Conservation (phyloP, 1,284 basidiomycete species). For the Butyriboletus regius region DNA sequence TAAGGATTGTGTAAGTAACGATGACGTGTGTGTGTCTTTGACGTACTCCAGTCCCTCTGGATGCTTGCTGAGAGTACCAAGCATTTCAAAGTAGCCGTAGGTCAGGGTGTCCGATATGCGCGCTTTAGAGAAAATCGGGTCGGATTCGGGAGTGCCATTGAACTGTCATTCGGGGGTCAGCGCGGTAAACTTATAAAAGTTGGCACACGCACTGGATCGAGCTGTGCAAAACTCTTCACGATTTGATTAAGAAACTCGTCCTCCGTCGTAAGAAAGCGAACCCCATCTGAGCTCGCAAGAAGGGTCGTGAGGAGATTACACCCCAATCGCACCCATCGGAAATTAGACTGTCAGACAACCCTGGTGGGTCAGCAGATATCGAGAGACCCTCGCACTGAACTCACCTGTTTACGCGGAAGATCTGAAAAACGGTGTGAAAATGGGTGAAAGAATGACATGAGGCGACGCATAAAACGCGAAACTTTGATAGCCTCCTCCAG, state of each 20-base stretch:
- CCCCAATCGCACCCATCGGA: conserved; percentile 78
- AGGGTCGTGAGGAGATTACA: conserved; percentile 79
- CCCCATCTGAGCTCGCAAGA: conserved; percentile 75
- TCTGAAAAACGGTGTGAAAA: conserved; percentile 78
- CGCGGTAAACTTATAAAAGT: background rate
- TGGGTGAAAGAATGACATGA: conserved; percentile 91
- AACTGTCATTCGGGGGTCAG: conserved; percentile 41
- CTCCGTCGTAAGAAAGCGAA: conserved; percentile 71
- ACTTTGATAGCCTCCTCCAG: conserved; percentile 92
- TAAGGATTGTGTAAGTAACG: conserved; percentile 29
- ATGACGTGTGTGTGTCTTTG: background rate
- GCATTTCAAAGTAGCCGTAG: conserved; percentile 92
- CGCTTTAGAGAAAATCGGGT: conserved; percentile 81
- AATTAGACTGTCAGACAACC: conserved; percentile 49
- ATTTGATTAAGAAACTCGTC: conserved; percentile 85
- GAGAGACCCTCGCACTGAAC: conserved; percentile 11
- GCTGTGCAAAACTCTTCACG: conserved; percentile 80
- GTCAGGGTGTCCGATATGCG: conserved; percentile 79
- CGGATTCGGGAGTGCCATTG: conserved; percentile 58
- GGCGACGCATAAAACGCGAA: conserved; percentile 76
- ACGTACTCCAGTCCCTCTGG: conserved; percentile 83
- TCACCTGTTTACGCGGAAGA: conserved; percentile 65
- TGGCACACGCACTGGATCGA: conserved; percentile 69
- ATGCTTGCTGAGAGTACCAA: conserved; percentile 82
- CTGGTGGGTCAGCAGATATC: background rate